Conservation (phyloP, 2,329 filamentous ascomycete species). For the Arthroderma sp. region DNA sequence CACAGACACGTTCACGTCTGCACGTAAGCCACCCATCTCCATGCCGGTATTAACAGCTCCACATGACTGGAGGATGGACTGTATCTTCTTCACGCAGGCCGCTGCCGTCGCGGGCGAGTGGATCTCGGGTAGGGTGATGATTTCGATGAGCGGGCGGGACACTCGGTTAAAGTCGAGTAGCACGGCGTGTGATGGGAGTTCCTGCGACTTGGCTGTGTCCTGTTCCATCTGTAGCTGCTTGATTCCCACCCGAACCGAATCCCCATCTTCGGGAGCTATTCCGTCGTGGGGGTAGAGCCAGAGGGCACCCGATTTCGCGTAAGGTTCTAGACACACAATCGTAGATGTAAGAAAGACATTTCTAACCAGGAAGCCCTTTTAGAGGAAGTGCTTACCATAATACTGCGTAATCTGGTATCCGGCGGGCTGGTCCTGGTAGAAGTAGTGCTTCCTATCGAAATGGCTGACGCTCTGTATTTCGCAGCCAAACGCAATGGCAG, state of each 20-base stretch:
- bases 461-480: constrained; percentile 61
- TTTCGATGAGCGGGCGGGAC: constrained; percentile 81
- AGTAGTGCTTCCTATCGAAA: constrained; percentile 97
- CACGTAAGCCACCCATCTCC: constrained; percentile 81
- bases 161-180: constrained; percentile 91
- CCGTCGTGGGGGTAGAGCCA: constrained; percentile 63
- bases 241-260: constrained; percentile 63
- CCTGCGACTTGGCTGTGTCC: constrained; percentile 88
- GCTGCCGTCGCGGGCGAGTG: constrained; percentile 79
- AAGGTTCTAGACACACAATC: constrained; percentile 46
- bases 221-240: constrained; percentile 96
- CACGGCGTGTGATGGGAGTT: constrained; percentile 59
- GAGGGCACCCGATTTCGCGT: constrained; percentile 59
- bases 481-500: constrained; percentile 74
- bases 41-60: constrained; percentile 83
- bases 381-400: constrained; percentile 46
- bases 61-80: constrained; percentile 63
- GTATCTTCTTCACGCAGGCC: constrained; percentile 78
- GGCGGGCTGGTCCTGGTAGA: constrained; percentile 94
- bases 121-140: constrained; percentile 83
- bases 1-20: constrained; percentile 92
- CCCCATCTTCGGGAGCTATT: constrained; percentile 60
- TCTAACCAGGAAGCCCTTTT: not conserved
- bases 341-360: not conserved
- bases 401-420: constrained; percentile 98